Conservation (phyloP, 805 yeast species). For the Candida oleophila region DNA sequence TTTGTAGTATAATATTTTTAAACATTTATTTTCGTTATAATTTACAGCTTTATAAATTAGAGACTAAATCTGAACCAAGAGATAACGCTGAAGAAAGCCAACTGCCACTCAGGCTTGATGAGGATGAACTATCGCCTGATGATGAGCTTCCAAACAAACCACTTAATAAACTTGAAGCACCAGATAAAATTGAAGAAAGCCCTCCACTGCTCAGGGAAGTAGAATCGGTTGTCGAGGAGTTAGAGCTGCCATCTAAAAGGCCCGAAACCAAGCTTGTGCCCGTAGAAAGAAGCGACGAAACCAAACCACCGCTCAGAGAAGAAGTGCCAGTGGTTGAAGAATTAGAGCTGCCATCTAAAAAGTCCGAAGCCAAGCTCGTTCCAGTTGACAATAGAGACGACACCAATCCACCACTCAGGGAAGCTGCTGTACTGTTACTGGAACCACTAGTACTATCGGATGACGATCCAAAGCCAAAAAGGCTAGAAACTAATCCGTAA, state of each 20-base stretch:
- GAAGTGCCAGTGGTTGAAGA: too few relatives aligned
- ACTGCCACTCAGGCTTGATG: too few relatives aligned
- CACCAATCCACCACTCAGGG: neutral
- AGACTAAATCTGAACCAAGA: too few relatives aligned
- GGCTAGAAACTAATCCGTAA: neutral
- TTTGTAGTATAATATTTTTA: too few relatives aligned
- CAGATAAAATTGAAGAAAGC: neutral
- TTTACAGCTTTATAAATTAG: too few relatives aligned
- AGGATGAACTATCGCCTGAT: too few relatives aligned
- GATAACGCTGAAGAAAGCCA: too few relatives aligned
- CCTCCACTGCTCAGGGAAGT: neutral
- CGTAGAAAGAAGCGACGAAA: neutral
- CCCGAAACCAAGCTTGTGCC: neutral
- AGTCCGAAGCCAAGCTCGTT: neutral
- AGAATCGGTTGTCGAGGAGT: neutral
- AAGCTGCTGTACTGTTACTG: neutral
- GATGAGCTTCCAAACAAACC: too few relatives aligned
- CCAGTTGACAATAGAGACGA: neutral
- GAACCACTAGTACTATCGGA: neutral
- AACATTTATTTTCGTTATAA: too few relatives aligned
- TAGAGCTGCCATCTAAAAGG: neutral
- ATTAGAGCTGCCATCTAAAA: too few relatives aligned
- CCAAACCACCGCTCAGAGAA: neutral
- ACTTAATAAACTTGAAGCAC: neutral
- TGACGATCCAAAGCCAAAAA: neutral